Evolutionary conservation across 306 rosid genomes (phyloP), one percentile per base, ranked within the genome.

Genomic region (Dalbergia cochinchinensis): DNA sequence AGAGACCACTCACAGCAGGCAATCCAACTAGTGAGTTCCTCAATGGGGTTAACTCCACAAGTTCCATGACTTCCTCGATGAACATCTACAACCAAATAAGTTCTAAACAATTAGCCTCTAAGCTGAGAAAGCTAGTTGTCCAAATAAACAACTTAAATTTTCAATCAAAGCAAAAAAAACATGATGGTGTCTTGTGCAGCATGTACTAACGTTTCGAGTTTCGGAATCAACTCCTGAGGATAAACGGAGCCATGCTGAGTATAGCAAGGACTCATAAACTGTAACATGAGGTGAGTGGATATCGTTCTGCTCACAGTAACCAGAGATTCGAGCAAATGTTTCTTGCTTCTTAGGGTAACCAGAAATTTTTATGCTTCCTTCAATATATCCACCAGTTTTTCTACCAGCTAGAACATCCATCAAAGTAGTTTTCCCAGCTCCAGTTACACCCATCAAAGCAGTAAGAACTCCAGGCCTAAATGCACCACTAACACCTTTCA

Each of bases 11-110:
- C 55, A 88, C 92, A 22, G 94, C 97, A 5, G 96, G 98, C 87
- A 94, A 80, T 73, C 98, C 98, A 62, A 94, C 98, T 42, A 88
- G 65, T 5, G 96, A 91, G 71, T 92, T 85, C 82, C 90, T 86
- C 44, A 94, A 63, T 8, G 92, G 76, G 4, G 79, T 84, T 78
- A 90, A 80, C 83, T 94, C 98, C 63, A 94, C 94, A 11, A 94
- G 92, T 55, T 92, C 92, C 96, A 94, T 94, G 19, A 94, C 97
- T 84, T 94, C 94, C 61, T 92, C 98, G 78, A 90, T 79, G 74
- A 92, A 94, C 96, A 92, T 92, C 98, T 94, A 69, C 14, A 83
- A 41, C 53, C 48, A 85, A 65, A 34, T 26, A 42, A 42, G 15
- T 55, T 82, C 16, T 26, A 20, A 69, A 53, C 19, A 78, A 78